Conservation (phyloP, 192 early-diverging fungal genomes). For the Linnemannia exigua region DNA sequence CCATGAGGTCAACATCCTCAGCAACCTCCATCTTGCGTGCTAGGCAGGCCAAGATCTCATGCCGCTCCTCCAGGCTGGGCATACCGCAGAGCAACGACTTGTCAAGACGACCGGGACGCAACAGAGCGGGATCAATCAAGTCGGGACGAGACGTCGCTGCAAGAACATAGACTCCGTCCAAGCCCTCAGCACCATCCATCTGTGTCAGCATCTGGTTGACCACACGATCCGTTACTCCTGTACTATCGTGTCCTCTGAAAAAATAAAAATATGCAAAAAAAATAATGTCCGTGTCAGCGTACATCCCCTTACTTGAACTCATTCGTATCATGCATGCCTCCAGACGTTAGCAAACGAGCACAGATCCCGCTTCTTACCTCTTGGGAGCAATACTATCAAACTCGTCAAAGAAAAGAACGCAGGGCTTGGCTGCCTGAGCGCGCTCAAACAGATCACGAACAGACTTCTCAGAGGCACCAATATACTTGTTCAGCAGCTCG, state of each 20-base stretch:
- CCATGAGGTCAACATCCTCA: slow-evolving; percentile 72
- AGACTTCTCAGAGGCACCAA: slow-evolving; percentile 96
- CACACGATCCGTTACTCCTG: slow-evolving; percentile 98
- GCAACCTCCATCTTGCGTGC: slow-evolving; percentile 78
- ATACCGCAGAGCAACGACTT: slow-evolving; percentile 90
- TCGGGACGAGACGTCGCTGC: slow-evolving; percentile 94
- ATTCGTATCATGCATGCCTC: background rate
- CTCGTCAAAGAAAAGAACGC: slow-evolving; percentile 98
- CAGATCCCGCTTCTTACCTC: slow-evolving; percentile 57
- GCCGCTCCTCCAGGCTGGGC: slow-evolving; percentile 80
- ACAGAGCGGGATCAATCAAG: slow-evolving; percentile 85
- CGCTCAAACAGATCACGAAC: slow-evolving; percentile 96
- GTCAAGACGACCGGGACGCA: slow-evolving; percentile 87
- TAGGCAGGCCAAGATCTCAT: slow-evolving; percentile 86
- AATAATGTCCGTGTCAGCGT: slow-evolving; percentile 2
- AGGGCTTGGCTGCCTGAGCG: slow-evolving; percentile 93
- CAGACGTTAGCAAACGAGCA: background rate
- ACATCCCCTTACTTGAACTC: background rate
- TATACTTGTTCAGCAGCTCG: slow-evolving; percentile 98
- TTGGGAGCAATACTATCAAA: slow-evolving; percentile 98
- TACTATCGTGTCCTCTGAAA: slow-evolving; percentile 94
- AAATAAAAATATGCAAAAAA: background rate
- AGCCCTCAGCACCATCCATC: slow-evolving; percentile 98
- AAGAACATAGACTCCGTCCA: slow-evolving; percentile 96
- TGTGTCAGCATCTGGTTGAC: slow-evolving; percentile 99